Percentiles rank a stretch among this genome's conserved stretches.
phyloP scores from a whole-genome alignment of 805 yeast species.

The Yarrowia phangngaensis region DNA sequence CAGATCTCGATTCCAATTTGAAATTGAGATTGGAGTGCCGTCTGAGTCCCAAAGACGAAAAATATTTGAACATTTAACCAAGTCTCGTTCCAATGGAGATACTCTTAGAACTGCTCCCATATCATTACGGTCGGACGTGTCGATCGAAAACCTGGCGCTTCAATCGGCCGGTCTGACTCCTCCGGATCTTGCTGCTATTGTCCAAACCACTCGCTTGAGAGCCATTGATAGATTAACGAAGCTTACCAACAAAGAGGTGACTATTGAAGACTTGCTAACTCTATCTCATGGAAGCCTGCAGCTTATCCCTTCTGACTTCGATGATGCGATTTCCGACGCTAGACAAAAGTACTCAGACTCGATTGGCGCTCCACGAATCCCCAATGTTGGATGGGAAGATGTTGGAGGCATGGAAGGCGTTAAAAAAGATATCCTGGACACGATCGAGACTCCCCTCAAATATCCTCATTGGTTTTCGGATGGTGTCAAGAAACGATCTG shows the following conservation, averaged over 20 bases:
- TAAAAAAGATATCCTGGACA: slow-evolving; percentile 88
- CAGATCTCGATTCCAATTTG: slow-evolving; percentile 70
- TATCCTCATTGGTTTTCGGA: slow-evolving; percentile 84
- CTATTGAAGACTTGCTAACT: slow-evolving; percentile 41
- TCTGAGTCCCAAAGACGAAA: slow-evolving; percentile 64
- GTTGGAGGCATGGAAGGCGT: slow-evolving; percentile 92
- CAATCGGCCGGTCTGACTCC: slow-evolving; percentile 95
- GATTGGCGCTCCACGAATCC: slow-evolving; percentile 95
- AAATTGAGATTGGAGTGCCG: slow-evolving; percentile 72
- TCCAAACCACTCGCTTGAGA: slow-evolving; percentile 56
- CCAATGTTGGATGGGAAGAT: slow-evolving; percentile 94
- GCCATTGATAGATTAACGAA: slow-evolving; percentile 50
- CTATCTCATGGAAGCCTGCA: slow-evolving; percentile 50
- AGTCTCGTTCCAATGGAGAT: slow-evolving; percentile 1
- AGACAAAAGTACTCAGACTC: slow-evolving; percentile 86
- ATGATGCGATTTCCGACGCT: slow-evolving; percentile 69
- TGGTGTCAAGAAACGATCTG: slow-evolving; percentile 91
- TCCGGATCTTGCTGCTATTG: slow-evolving; percentile 68
- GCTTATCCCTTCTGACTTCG: slow-evolving; percentile 59
- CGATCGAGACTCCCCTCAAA: slow-evolving; percentile 92
- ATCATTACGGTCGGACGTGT: slow-evolving; percentile 45
- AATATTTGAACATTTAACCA: slow-evolving; percentile 53
- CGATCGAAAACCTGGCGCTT: slow-evolving; percentile 56
- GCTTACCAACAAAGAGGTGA: slow-evolving; percentile 27
- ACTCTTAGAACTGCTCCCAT: slow-evolving; percentile 10